Evolutionary conservation across 257 asterid genomes (phyloP).

Genomic region (Knoxia roxburghii): DNA sequence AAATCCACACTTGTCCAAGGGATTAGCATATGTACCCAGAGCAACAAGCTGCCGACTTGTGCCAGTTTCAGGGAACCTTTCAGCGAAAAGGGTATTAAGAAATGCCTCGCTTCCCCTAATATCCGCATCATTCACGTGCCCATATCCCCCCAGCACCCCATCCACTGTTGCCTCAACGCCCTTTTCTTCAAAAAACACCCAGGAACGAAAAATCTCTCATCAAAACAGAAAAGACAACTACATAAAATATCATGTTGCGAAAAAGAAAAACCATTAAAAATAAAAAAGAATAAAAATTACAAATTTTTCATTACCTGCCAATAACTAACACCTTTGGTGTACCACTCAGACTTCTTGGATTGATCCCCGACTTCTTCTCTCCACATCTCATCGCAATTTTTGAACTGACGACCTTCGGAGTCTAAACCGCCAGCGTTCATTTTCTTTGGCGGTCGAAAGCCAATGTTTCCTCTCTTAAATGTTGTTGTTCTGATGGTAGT

Average conservation of each 20-base stretch:
- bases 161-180: constrained; percentile 94
- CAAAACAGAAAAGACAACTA: not conserved
- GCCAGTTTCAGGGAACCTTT: constrained; percentile 59
- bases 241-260: no score
- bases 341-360: constrained; percentile 72
- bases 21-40: constrained; percentile 50
- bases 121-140: constrained; percentile 71
- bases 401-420: constrained; percentile 71
- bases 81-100: constrained; percentile 57
- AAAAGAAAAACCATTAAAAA: no score
- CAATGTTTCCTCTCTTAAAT: not conserved
- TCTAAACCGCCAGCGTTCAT: constrained; percentile 64
- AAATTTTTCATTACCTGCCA: constrained; percentile 63
- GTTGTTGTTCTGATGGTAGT: not conserved
- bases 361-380: constrained; percentile 76
- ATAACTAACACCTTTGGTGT: constrained; percentile 67
- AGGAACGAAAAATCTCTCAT: constrained; percentile 8
- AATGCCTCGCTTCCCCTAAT: constrained; percentile 70
- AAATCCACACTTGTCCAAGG: not conserved
- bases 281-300: no score
- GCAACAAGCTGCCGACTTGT: constrained; percentile 55
- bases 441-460: not conserved
- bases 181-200: constrained; percentile 38
- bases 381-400: constrained; percentile 87
- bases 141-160: constrained; percentile 93